These are phyloP conservation scores for Cordyceps militaris DNA, from an alignment of 2,329 filamentous ascomycete genomes.

Conservation along the genomic window DNA sequence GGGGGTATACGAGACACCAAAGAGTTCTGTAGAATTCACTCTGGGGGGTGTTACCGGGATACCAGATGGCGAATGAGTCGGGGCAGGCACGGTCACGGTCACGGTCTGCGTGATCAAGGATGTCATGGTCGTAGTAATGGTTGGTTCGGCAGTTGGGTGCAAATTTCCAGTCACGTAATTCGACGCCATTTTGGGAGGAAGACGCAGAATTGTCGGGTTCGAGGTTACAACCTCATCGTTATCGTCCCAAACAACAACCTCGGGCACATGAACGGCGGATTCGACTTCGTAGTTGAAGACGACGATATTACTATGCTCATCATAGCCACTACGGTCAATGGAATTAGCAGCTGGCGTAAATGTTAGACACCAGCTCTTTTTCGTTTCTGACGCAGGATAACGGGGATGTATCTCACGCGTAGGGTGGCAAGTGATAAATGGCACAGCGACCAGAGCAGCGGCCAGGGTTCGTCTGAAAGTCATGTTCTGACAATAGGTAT, in stretches of 20 bases:
- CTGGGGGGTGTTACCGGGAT: not conserved
- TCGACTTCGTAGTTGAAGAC: conserved; percentile 31
- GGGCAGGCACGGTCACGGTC: conserved; percentile 3
- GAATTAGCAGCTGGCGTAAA: not conserved
- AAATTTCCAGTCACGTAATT: not conserved
- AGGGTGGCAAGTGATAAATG: conserved; percentile 19
- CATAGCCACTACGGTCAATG: conserved; percentile 30
- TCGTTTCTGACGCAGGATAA: not conserved
- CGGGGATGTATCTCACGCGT: conserved; percentile 17
- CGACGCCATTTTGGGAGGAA: conserved; percentile 13
- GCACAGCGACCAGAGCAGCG: conserved; percentile 20
- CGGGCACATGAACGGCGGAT: conserved; percentile 34
- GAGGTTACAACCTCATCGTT: conserved; percentile 43
- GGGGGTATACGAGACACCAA: conserved; percentile 43
- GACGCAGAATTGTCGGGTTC: conserved; percentile 28
- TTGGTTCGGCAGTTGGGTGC: not conserved
- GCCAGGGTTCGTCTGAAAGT: conserved; percentile 18
- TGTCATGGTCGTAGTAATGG: not conserved
- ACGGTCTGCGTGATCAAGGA: conserved; percentile 8
- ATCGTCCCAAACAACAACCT: conserved; percentile 55
- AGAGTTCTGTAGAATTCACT: conserved; percentile 18
- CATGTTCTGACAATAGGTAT: conserved; percentile 18
- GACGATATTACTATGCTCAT: conserved; percentile 27
- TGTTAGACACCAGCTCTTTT: not conserved
- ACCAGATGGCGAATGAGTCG: not conserved